Base-by-base conservation (phyloP, 164 flowering plant genomes). In the Pachysandra terminalis region DNA sequence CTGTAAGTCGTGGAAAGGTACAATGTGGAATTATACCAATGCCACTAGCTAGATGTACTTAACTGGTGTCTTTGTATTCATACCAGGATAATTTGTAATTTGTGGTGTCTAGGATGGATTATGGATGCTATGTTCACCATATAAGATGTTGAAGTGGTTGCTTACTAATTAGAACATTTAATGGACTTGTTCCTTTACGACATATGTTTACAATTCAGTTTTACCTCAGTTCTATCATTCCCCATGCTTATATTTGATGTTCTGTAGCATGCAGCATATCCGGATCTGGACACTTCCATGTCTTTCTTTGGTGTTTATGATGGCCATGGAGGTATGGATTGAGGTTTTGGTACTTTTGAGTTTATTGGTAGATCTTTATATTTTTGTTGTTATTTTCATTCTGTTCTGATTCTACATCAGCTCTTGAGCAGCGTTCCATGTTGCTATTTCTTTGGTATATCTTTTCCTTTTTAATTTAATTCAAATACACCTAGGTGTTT, bases 261-360 rank as follows among this genome's bases (percentile, higher is more conserved):
- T 71, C 62, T 37, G 23, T 73, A 96, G 99, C 99, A 96, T 86
- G 96, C 96, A 73, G 97, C 99, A 53, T 65, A 64, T 62, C 83
- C 92, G 14, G 87, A 96, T 87, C 78, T 93, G 75, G 99, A 93
- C 76, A 69, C 70, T 59, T 73, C 86, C 49, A 90, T 96, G 22
- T 96, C 99, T 24, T 96, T 93, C 81, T 96, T 96, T 84, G 98
- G 98, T 69, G 97, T 96, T 56, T 96, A 88, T 86, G 98, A 96
- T 87, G 99, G 99, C 53, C 99, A 96, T 85, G 99, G 98, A 86
- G 99, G 99, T 96, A 81, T 70, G 78, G 61, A 61, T 49, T 65
- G 26, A 57, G n/a, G 2, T 67, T 54, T 28, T 32, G 5, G 24
- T 25, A 10, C 40, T 56, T 19, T 1, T 68, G 8, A 19, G 13